Evolutionary conservation across 2,329 filamentous ascomycete genomes (phyloP).

Genomic region (Fusarium sp.): DNA sequence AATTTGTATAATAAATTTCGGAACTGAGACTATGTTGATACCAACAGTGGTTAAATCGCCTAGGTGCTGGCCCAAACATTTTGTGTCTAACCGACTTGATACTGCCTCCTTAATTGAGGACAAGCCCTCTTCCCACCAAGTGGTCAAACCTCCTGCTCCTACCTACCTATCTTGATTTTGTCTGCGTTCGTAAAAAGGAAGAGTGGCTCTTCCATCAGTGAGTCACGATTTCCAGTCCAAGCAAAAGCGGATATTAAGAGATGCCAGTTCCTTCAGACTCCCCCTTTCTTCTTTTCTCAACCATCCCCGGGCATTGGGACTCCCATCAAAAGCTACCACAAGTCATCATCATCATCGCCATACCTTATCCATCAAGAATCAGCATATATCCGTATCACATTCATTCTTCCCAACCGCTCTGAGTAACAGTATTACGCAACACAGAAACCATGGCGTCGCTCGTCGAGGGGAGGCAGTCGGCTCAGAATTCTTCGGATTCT

Average conservation of each 20-base stretch:
- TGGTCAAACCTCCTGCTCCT: not conserved
- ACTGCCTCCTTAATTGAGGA: too few species aligned
- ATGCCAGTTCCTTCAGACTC: not conserved
- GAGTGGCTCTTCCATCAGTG: not conserved
- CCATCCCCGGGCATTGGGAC: not conserved
- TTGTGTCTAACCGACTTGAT: too few species aligned
- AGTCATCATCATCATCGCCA: not conserved
- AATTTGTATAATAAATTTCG: too few species aligned
- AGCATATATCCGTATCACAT: too few species aligned
- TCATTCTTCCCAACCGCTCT: not conserved
- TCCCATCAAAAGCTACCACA: not conserved
- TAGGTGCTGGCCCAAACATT: too few species aligned
- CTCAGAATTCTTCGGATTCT: too few species aligned
- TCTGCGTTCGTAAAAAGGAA: not conserved
- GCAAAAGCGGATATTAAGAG: not conserved
- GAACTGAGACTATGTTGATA: too few species aligned
- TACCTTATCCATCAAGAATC: not conserved
- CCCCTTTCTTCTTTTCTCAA: not conserved
- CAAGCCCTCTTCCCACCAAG: too few species aligned
- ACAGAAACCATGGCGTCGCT: not conserved
- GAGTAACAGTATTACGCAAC: constrained; percentile 4
- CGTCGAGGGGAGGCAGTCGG: too few species aligned
- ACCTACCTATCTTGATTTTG: not conserved
- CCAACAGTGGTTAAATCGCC: too few species aligned
- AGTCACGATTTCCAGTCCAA: not conserved